phyloP scores from a whole-genome alignment of 495 filamentous ascomycete genomes.

The Collariella sp. region DNA sequence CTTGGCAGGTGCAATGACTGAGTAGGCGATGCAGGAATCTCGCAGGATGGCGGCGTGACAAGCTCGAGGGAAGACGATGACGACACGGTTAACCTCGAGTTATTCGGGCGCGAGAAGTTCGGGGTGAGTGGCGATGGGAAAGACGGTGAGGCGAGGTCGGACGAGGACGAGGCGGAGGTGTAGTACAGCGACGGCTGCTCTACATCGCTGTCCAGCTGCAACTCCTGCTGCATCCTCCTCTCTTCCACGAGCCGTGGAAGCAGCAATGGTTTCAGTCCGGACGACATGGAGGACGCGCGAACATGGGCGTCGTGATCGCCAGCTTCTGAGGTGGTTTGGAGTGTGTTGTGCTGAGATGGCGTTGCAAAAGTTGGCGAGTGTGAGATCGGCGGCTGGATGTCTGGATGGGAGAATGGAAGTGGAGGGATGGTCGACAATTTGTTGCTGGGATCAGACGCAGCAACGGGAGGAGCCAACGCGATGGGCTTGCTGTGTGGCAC shows the following conservation, averaged over 20 bases:
- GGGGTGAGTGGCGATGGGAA: slow-evolving; percentile 55
- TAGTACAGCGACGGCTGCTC: slow-evolving; percentile 24
- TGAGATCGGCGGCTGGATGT: neutral
- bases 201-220: slow-evolving; percentile 10
- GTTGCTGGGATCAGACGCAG: slow-evolving; percentile 8
- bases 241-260: slow-evolving; percentile 46
- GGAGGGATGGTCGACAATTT: slow-evolving; percentile 9
- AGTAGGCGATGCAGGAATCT: slow-evolving; percentile 39
- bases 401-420: neutral
- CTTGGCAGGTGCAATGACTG: slow-evolving; percentile 30
- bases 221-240: slow-evolving; percentile 35
- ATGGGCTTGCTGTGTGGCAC: slow-evolving; percentile 2
- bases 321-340: neutral
- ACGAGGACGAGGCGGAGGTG: slow-evolving; percentile 44
- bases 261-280: slow-evolving; percentile 42
- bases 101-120: slow-evolving; percentile 49
- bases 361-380: neutral
- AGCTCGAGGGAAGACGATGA: slow-evolving; percentile 44
- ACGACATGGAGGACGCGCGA: slow-evolving; percentile 35
- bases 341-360: neutral
- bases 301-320: neutral
- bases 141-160: slow-evolving; percentile 51
- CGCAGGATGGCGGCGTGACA: slow-evolving; percentile 28
- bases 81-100: slow-evolving; percentile 49
- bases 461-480: slow-evolving; percentile 5